Evolutionary conservation across 352 stramenopile species (phyloP).

Genomic region (Globisporangium megalacanthum): DNA sequence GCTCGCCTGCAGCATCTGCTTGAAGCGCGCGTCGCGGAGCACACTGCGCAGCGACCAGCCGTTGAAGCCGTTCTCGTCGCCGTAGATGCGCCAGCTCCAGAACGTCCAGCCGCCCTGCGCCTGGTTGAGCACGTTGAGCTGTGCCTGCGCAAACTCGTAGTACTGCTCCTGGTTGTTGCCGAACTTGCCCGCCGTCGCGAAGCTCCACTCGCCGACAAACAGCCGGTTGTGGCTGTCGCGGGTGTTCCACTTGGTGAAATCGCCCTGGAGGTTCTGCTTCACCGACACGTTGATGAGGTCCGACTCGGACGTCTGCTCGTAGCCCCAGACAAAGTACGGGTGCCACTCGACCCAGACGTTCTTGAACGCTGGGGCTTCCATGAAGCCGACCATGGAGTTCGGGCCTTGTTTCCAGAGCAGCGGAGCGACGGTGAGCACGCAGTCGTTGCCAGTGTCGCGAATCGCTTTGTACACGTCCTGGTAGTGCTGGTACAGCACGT

Average conservation of each 20-base stretch:
- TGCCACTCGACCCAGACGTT: slow-evolving; percentile 86
- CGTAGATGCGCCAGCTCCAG: slow-evolving; percentile 71
- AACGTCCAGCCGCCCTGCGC: slow-evolving; percentile 62
- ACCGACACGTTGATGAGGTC: slow-evolving; percentile 43
- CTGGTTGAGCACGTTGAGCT: slow-evolving; percentile 49
- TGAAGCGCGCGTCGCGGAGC: slow-evolving; percentile 31
- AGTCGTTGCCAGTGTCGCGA: slow-evolving; percentile 48
- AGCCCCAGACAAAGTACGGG: slow-evolving; percentile 79
- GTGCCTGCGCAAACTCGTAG: slow-evolving; percentile 37
- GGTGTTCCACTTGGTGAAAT: slow-evolving; percentile 35
- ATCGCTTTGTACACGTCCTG: slow-evolving; percentile 60
- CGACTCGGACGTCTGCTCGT: slow-evolving; percentile 45
- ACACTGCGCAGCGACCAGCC: slow-evolving; percentile 61
- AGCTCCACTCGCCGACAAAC: slow-evolving; percentile 43
- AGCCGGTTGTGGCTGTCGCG: slow-evolving; percentile 29
- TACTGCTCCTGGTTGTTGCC: slow-evolving; percentile 28
- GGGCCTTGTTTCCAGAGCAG: slow-evolving; percentile 44
- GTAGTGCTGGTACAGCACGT: slow-evolving; percentile 64
- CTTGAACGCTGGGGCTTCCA: slow-evolving; percentile 38
- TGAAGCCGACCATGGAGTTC: slow-evolving; percentile 42
- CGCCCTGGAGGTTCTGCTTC: slow-evolving; percentile 31
- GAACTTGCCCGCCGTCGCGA: slow-evolving; percentile 50
- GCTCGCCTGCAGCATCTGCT: slow-evolving; percentile 3
- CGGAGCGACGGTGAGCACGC: slow-evolving; percentile 56
- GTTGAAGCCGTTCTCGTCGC: slow-evolving; percentile 47